phyloP scores from a whole-genome alignment of 2,329 filamentous ascomycete genomes.

The Botrytis elliptica region DNA sequence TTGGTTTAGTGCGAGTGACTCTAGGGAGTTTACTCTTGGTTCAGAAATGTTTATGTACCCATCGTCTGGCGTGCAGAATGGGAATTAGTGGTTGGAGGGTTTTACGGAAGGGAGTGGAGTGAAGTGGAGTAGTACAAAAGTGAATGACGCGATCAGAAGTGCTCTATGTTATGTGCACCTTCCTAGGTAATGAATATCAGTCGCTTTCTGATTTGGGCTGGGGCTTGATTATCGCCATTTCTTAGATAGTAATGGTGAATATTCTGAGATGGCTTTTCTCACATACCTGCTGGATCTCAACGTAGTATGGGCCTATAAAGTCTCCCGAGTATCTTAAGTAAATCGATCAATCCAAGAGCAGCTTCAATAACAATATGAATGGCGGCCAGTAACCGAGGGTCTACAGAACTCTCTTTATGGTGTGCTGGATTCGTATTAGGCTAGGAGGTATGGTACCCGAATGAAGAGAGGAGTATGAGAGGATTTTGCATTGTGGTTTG shows the following conservation, averaged over 20 bases:
- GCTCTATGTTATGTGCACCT: neutral
- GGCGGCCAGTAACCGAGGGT: no score
- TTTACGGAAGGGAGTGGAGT: neutral
- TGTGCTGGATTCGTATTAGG: neutral
- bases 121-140: neutral
- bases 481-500: neutral
- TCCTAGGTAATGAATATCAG: neutral
- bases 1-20: neutral
- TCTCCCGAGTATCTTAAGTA: neutral
- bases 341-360: neutral
- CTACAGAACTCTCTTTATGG: neutral
- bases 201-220: rapidly evolving
- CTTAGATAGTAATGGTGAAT: neutral
- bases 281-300: rapidly evolving
- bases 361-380: no score
- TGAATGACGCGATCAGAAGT: neutral
- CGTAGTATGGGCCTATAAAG: neutral
- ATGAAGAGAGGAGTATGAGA: neutral
- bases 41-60: neutral
- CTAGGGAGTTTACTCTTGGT: neutral
- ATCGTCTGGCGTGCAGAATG: neutral
- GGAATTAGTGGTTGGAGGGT: neutral
- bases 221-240: neutral
- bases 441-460: neutral
- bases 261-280: neutral